Evolutionary conservation across 805 yeast species (phyloP).

Genomic region (Kregervanrija pseudodelftensis): DNA sequence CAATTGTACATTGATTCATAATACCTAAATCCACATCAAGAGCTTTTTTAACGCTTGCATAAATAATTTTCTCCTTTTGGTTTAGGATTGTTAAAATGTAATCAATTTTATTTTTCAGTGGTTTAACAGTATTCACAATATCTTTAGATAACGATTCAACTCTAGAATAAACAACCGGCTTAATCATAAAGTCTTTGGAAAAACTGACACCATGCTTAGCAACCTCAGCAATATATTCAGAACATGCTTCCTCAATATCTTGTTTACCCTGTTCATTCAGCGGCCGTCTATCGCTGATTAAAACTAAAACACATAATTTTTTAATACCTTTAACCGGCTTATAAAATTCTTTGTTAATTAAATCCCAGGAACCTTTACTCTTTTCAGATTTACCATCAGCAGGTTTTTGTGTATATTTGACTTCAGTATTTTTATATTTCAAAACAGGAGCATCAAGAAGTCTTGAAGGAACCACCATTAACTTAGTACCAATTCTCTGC

Average conservation of each 20-base stretch:
- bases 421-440: slow-evolving; percentile 12
- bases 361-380: slow-evolving; percentile 19
- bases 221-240: slow-evolving; percentile 13
- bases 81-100: slow-evolving; percentile 21
- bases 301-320: slow-evolving; percentile 11
- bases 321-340: slow-evolving; percentile 12
- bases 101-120: slow-evolving; percentile 13
- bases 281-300: slow-evolving; percentile 11
- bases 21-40: slow-evolving; percentile 24
- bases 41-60: slow-evolving; percentile 21
- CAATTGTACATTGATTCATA: slow-evolving; percentile 22
- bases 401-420: slow-evolving; percentile 13
- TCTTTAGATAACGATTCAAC: slow-evolving; percentile 9
- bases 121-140: slow-evolving; percentile 10
- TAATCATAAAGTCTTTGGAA: slow-evolving; percentile 5
- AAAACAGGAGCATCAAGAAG: slow-evolving; percentile 18
- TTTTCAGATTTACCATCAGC: slow-evolving; percentile 19
- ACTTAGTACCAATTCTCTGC: slow-evolving; percentile 15
- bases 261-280: slow-evolving; percentile 11
- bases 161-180: slow-evolving; percentile 6
- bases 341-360: slow-evolving; percentile 14
- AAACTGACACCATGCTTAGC: slow-evolving; percentile 16
- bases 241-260: slow-evolving; percentile 12
- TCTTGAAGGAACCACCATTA: slow-evolving; percentile 25
- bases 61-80: slow-evolving; percentile 17